Evolutionary conservation across 495 filamentous ascomycete genomes (phyloP).

Genomic region (Lichenothelia convexa): DNA sequence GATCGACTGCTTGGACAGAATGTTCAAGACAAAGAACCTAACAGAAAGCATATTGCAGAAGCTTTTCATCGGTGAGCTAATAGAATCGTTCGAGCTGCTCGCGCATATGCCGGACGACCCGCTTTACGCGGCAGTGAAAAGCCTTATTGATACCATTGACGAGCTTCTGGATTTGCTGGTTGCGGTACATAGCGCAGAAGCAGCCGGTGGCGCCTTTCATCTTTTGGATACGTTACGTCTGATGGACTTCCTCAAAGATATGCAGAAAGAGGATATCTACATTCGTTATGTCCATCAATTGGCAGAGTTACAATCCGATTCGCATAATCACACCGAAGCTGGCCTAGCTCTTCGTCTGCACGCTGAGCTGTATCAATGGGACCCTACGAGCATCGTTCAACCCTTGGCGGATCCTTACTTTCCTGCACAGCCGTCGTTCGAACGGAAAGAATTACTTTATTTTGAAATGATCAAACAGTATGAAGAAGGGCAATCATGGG

Average conservation of each 20-base stretch:
- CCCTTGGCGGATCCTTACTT: constrained; percentile 55
- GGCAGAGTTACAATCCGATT: constrained; percentile 53
- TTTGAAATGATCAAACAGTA: constrained; percentile 88
- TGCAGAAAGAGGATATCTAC: constrained; percentile 95
- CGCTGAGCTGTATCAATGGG: constrained; percentile 87
- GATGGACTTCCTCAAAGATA: constrained; percentile 93
- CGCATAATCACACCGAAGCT: constrained; percentile 72
- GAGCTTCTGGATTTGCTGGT: constrained; percentile 82
- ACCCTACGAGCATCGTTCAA: constrained; percentile 46
- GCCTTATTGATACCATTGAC: constrained; percentile 66
- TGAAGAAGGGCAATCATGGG: constrained; percentile 85
- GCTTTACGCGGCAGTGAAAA: constrained; percentile 55
- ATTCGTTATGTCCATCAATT: constrained; percentile 93
- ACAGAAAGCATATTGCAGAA: constrained; percentile 83
- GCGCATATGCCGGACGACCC: constrained; percentile 47
- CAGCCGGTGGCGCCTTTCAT: constrained; percentile 54
- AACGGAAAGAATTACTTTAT: constrained; percentile 81
- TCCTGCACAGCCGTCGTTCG: constrained; percentile 74
- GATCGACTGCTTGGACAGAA: constrained; percentile 81
- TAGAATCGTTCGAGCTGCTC: constrained; percentile 60
- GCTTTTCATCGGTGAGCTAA: constrained; percentile 73
- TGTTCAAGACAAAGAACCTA: constrained; percentile 76
- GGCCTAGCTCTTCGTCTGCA: constrained; percentile 74
- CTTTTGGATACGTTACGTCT: constrained; percentile 73
- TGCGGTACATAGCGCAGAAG: constrained; percentile 72